Evolutionary conservation across 139 green algal species (phyloP), one percentile per base, ranked within the genome.

Genomic region (Nannochloris sp.): DNA sequence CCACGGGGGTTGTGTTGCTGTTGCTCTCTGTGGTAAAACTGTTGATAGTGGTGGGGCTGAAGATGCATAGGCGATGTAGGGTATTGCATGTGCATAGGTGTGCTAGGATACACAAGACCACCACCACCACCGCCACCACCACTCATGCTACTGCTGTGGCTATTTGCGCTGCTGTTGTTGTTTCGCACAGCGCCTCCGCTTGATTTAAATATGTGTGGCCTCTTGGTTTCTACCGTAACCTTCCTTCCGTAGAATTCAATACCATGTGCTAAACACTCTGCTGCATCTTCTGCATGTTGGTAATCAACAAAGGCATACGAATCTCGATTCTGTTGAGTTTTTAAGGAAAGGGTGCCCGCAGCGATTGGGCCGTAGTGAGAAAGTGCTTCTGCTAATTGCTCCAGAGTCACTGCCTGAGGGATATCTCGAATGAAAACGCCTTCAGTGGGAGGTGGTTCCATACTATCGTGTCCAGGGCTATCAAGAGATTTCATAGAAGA

Each of bases 261-360:
- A 24, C 59, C 59, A 34, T 5, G 14, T n/a, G 35, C 32, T 4
- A 65, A 14, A 39, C 59, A 65, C 24, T 13, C 14, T 36, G 37
- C 10, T 23, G 65, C 68, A 23, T 69, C 63, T 3, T 63, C 64
- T 4, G 68, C 10, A 24, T 64, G 53, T 39, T 72, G 57, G 34
- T 84, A 87, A 24, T 83, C 65, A 5, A 84, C 66, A 44, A 87
- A 87, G 6, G 81, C 81, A 54, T 76, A 85, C 25, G 30, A 68
- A 51, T 80, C 68, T 38, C 60, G 68, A 47, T 66, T 73, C 27
- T 68, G 71, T 30, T 70, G 63, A 15, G 45, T 54, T 71, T 87
- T 87, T 13, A 87, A 57, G 27, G 67, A 54, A 6, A 65, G 34
- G 0, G 34, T 27, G 8, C 54, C 61, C 32, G 23, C 12, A 37